A percentile compares a stretch with the other conserved stretches of the same genome.
phyloP scores from a whole-genome alignment of 2,329 filamentous ascomycete species.

The Neoascochyta sp. region DNA sequence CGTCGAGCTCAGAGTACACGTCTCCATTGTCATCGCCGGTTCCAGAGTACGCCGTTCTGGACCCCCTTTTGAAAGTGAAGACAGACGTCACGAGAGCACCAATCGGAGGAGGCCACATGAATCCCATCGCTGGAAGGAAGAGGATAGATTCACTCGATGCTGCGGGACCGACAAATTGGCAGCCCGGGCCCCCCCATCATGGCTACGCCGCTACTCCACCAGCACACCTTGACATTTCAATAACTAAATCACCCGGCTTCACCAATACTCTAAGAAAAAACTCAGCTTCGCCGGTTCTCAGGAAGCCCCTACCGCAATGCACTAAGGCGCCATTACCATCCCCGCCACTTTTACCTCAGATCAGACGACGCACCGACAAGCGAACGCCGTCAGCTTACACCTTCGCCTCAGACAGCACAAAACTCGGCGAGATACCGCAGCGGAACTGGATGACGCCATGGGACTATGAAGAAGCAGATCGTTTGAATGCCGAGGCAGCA shows the following conservation, averaged over 20 bases:
- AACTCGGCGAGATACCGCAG: slow-evolving; percentile 48
- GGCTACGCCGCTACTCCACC: no score
- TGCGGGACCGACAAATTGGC: no score
- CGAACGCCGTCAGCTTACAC: slow-evolving; percentile 42
- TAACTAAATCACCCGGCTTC: slow-evolving; percentile 13
- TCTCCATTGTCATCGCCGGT: slow-evolving; percentile 25
- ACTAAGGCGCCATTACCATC: slow-evolving; percentile 4
- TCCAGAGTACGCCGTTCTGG: slow-evolving; percentile 21
- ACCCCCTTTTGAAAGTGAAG: slow-evolving; percentile 13
- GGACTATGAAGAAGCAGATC: slow-evolving; percentile 42
- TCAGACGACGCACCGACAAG: slow-evolving; percentile 33
- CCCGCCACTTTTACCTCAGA: slow-evolving; percentile 3
- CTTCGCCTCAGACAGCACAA: slow-evolving; percentile 46
- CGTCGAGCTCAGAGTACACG: slow-evolving; percentile 17
- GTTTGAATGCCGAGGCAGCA: slow-evolving; percentile 41
- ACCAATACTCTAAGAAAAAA: slow-evolving; percentile 9
- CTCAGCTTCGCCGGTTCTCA: slow-evolving; percentile 1
- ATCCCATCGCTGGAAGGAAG: slow-evolving; percentile 7
- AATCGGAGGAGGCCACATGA: background rate
- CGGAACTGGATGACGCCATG: slow-evolving; percentile 44
- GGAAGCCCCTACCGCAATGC: slow-evolving; percentile 5
- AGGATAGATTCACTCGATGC: slow-evolving; percentile 22
- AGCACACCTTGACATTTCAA: no score
- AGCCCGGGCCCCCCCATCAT: no score
- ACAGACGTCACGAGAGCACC: slow-evolving; percentile 2